Base-by-base conservation (phyloP, 148 eudicot genomes). In the Bassia scoparia region DNA sequence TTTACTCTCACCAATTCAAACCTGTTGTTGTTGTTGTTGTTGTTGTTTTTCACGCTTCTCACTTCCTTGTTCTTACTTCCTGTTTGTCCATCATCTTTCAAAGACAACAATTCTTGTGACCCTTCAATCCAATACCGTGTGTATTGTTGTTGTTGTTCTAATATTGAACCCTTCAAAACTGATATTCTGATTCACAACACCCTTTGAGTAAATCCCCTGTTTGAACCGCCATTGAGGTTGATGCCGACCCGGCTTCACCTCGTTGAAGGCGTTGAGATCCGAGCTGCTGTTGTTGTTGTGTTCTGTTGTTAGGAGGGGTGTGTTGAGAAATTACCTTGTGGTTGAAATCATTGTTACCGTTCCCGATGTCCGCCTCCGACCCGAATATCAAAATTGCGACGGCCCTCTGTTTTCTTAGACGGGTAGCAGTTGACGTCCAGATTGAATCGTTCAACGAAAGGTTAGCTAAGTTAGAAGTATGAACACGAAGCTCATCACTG, bases 401-500 rank as follows among this genome's bases (percentile, higher is more conserved):
- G 80, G 30, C 82, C 82, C 44, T 84, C 85, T 24, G 96, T 79
- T 66, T 85, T 77, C 43, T 89, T 95, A 7, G 84, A 38, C 5
- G 58, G 79, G 69, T 76, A 80, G 0, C 84, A 77, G 21, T 79
- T 88, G 33, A 84, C 75, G 80, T 88, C 99, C 97, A 95, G 2
- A 95, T 95, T 1, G 99, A 95, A 54, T 95, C 99, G 60, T 90
- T 90, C 1, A 95, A 81, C 2, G 99, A 95, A 12, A 95, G 87
- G 61, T 85, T 85, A 4, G 86, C 82, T 24, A 95, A 75, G 70
- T 71, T 84, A 67, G 82, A 85, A 62, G 81, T 84, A 24, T 92
- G 97, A 7, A 84, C 77, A 53, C 99, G 90, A 26, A 95, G 97
- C 49, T 92, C 87, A 59, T 95, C 99, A 44, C 97, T 90, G 86